These are phyloP conservation scores for Beta lomatogona DNA, from an alignment of 179 eudicot genomes.

Conservation along the genomic window DNA sequence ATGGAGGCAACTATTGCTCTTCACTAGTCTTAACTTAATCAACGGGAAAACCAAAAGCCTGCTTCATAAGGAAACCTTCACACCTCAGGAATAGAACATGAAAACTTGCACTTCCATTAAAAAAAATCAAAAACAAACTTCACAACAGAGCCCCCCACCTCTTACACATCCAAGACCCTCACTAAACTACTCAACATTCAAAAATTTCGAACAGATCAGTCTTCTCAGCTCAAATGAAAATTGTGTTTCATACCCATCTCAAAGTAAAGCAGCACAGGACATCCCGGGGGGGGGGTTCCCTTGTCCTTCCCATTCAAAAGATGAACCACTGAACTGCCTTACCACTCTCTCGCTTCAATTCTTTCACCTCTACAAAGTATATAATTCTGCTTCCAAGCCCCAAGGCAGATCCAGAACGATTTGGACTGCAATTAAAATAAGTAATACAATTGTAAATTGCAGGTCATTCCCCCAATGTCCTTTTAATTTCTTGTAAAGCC, in stretches of 20 bases:
- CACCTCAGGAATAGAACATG: background rate
- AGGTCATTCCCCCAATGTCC: too few species aligned
- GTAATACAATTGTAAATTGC: background rate
- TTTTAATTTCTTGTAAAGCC: too few species aligned
- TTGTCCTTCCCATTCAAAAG: background rate
- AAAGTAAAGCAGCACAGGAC: background rate
- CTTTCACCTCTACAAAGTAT: background rate
- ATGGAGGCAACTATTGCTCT: background rate
- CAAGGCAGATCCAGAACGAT: background rate
- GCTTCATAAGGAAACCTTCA: background rate
- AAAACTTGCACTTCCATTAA: background rate
- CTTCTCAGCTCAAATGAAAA: background rate
- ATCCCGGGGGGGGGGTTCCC: background rate
- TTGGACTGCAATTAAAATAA: background rate
- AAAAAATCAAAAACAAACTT: background rate
- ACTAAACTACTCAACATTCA: too few species aligned
- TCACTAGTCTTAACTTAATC: background rate
- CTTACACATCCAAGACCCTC: too few species aligned
- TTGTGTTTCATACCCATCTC: background rate
- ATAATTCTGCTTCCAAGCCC: background rate
- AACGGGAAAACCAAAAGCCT: background rate
- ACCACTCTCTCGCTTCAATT: background rate
- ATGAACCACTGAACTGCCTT: background rate
- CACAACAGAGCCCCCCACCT: too few species aligned
- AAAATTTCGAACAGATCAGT: background rate